These are phyloP conservation scores for Magnolia kwangsiensis DNA, from an alignment of 164 flowering plant species.

Conservation along the genomic window DNA sequence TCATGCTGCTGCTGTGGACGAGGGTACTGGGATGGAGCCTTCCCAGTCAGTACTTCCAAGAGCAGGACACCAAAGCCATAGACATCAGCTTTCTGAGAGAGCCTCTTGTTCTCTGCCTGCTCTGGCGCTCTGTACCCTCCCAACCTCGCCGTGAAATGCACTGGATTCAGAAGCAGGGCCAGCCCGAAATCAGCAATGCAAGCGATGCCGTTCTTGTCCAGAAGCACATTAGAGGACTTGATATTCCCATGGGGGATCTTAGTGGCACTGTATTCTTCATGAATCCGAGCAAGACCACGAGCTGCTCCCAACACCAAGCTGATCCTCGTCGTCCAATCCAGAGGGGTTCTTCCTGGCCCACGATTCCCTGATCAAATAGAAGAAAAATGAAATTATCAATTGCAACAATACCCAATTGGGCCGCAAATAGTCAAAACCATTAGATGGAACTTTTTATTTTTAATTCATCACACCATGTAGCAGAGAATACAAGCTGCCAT, in stretches of 20 bases:
- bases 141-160: constrained; percentile 69
- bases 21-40: constrained; percentile 56
- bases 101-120: constrained; percentile 57
- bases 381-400: not conserved
- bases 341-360: constrained; percentile 88
- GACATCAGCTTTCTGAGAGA: constrained; percentile 84
- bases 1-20: constrained; percentile 32
- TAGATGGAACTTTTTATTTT: not conserved
- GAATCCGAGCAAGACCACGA: constrained; percentile 73
- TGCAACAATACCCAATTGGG: not conserved
- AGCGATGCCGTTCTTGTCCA: constrained; percentile 85
- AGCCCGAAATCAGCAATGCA: constrained; percentile 90
- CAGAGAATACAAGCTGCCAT: constrained; percentile 83
- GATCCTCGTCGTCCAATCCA: constrained; percentile 96
- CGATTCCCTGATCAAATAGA: constrained; percentile 47
- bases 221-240: constrained; percentile 79
- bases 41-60: constrained; percentile 83
- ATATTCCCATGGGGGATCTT: constrained; percentile 90
- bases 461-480: constrained; percentile 57
- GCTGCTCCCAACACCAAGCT: constrained; percentile 87
- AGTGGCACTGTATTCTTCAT: constrained; percentile 55
- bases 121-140: constrained; percentile 96
- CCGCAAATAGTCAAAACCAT: not conserved
- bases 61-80: constrained; percentile 83
- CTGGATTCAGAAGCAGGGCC: constrained; percentile 71